These are phyloP conservation scores for Tremella yokohamensis DNA, from an alignment of 768 basidiomycete genomes.

Conservation along the genomic window DNA sequence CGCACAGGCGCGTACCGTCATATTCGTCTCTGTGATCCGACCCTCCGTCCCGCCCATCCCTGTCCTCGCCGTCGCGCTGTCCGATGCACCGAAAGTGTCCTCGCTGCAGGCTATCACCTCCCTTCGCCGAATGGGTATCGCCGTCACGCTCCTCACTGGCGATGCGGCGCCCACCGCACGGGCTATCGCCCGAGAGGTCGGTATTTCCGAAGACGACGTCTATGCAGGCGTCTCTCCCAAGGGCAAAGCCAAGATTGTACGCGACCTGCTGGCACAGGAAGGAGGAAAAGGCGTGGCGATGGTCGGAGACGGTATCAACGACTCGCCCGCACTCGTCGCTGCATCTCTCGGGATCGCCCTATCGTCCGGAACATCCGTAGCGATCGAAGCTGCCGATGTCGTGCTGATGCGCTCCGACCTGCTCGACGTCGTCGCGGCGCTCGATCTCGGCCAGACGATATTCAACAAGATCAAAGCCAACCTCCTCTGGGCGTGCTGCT, in stretches of 20 bases:
- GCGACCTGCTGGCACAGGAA: constrained; percentile 71
- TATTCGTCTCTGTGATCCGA: constrained; percentile 69
- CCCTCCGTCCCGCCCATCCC: constrained; percentile 57
- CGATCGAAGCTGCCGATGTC: constrained; percentile 96
- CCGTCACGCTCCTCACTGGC: constrained; percentile 90
- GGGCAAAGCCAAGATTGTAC: constrained; percentile 82
- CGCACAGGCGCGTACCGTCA: constrained; percentile 71
- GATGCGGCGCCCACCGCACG: constrained; percentile 80
- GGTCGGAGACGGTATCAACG: constrained; percentile 99
- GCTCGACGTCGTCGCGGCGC: constrained; percentile 92
- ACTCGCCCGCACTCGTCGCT: constrained; percentile 93
- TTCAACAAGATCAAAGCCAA: constrained; percentile 88
- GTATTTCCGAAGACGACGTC: constrained; percentile 75
- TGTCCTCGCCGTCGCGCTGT: constrained; percentile 74
- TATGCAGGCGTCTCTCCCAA: constrained; percentile 93
- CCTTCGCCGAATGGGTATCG: constrained; percentile 81
- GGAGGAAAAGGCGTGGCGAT: constrained; percentile 73
- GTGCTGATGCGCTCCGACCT: constrained; percentile 97
- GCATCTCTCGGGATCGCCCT: constrained; percentile 95
- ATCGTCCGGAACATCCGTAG: constrained; percentile 92
- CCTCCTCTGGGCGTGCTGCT: constrained; percentile 92
- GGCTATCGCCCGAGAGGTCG: constrained; percentile 85
- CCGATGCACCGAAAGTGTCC: constrained; percentile 81
- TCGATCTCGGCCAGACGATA: constrained; percentile 82
- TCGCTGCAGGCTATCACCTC: constrained; percentile 77